phyloP scores from a whole-genome alignment of 2,329 filamentous ascomycete species.

The Cladosporium colombiae region DNA sequence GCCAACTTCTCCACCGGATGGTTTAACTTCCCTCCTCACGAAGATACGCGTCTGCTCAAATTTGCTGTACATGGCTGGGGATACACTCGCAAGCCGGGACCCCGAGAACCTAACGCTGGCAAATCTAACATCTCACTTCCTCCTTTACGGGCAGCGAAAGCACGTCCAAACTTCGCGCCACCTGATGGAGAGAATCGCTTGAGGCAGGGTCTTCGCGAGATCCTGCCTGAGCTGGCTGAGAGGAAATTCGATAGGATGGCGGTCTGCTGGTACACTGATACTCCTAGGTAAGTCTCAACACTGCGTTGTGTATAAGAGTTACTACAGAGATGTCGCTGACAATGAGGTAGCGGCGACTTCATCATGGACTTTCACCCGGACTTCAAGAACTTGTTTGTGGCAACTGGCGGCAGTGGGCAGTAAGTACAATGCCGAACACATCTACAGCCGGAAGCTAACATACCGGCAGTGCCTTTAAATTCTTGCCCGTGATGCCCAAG shows the following conservation, averaged over 20 bases:
- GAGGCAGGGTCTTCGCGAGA: conserved; percentile 16
- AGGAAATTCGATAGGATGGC: conserved; percentile 44
- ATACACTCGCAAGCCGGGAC: conserved; percentile 44
- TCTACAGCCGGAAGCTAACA: background rate
- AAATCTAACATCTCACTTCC: conserved; percentile 10
- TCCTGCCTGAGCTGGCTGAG: conserved; percentile 26
- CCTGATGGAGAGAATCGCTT: conserved; percentile 14
- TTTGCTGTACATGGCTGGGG: conserved; percentile 47
- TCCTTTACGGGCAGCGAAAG: conserved; percentile 10
- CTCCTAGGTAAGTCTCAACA: conserved; percentile 30
- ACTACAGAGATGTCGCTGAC: background rate
- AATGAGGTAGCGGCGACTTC: conserved; percentile 47
- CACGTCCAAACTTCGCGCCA: conserved; percentile 10
- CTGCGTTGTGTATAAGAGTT: background rate
- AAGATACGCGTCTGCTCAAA: conserved; percentile 46
- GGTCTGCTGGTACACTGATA: conserved; percentile 56
- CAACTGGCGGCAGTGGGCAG: conserved; percentile 60
- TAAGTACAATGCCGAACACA: conserved; percentile 18
- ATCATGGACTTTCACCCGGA: conserved; percentile 50
- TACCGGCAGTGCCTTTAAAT: conserved; percentile 29
- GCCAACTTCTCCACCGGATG: conserved; percentile 68
- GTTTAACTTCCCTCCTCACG: conserved; percentile 67
- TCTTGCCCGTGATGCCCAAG: conserved; percentile 27
- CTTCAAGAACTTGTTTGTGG: conserved; percentile 52
- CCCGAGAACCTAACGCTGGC: conserved; percentile 29